Evolutionary conservation across 169 alveolate genomes (phyloP).

Genomic region (Plasmodium fragile): DNA sequence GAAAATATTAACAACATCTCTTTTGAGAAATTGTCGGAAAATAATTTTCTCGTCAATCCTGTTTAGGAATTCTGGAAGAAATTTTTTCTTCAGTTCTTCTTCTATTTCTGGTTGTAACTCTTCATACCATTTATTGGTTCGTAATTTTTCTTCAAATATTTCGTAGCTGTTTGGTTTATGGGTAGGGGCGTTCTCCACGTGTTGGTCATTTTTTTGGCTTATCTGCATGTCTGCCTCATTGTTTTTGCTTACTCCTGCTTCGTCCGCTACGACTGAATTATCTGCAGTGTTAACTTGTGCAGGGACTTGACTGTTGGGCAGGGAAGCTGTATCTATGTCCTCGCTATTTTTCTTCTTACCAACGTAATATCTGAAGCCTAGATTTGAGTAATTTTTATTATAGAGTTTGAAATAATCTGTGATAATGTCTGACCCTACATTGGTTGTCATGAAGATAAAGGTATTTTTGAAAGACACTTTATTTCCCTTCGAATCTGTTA

Average conservation of each 20-base stretch:
- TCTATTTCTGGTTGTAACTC: conserved; percentile 75
- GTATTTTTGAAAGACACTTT: conserved; percentile 90
- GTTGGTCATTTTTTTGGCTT: neutral
- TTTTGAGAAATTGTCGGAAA: conserved; percentile 81
- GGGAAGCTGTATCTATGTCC: neutral
- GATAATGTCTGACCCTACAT: conserved; percentile 86
- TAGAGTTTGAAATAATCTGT: conserved; percentile 73
- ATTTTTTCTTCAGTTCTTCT: conserved; percentile 77
- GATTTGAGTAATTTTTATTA: conserved; percentile 51
- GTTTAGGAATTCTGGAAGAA: conserved; percentile 85
- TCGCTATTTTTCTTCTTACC: neutral
- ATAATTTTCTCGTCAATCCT: conserved; percentile 85
- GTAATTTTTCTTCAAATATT: conserved; percentile 57
- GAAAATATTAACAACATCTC: conserved; percentile 80
- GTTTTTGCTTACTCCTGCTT: neutral
- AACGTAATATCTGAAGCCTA: conserved; percentile 59
- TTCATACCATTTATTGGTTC: conserved; percentile 70
- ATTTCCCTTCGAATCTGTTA: conserved; percentile 90
- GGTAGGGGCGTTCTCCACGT: neutral
- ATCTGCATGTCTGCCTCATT: neutral
- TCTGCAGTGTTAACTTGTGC: neutral
- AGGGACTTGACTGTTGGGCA: neutral
- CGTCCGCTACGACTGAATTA: neutral
- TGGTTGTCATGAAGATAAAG: conserved; percentile 90
- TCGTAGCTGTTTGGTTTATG: neutral